Base-by-base conservation (phyloP, 2,329 filamentous ascomycete genomes). In the Beauveria sp. region DNA sequence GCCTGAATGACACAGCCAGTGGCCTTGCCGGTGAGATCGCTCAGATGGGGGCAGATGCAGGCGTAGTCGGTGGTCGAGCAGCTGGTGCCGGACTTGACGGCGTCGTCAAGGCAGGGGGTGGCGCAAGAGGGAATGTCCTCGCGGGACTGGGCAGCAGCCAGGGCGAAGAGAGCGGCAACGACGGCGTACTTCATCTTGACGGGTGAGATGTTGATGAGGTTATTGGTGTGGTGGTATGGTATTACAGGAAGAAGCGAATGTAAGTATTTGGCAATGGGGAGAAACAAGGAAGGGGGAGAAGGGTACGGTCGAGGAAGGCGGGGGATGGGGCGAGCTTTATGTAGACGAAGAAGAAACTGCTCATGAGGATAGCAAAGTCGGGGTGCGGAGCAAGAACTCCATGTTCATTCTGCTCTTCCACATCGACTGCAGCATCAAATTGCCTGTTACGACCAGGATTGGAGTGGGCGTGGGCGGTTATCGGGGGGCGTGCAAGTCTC, bases 121-220 rank as follows among this genome's bases (percentile, higher is more conserved):
- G 76, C 74, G 66, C 76, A 78, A 61, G 63, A 56, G 66, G 76
- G 76, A 61, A 77, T 69, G 63, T 75, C 73, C 49, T 28, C 52
- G 57, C 63, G 66, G 62, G 67, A 65, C 71, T 75, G 72, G 65
- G 75, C 75, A 59, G 66, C 65, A 50, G 67, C 75, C 59, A 71
- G 65, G 62, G 72, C 68, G 66, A 70, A 71, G 65, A 75, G 67
- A 67, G 70, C 67, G 64, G 71, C 67, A 62, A 69, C 70, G 66
- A 73, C 55, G 61, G 73, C 60, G 69, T 68, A 72, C 74, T 75
- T 76, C 74, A 76, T 76, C 34, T 73, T 76, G 71, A 68, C n/a
- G 50, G 61, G 20, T 47, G 57, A 38, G 34, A 10, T 46, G 43
- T 46, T 24, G 8, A 20, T 1, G 18, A 43, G 3, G n/a, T 24